phyloP scores from a whole-genome alignment of 73 alveolate species.

The Paramecium biaurelia region DNA sequence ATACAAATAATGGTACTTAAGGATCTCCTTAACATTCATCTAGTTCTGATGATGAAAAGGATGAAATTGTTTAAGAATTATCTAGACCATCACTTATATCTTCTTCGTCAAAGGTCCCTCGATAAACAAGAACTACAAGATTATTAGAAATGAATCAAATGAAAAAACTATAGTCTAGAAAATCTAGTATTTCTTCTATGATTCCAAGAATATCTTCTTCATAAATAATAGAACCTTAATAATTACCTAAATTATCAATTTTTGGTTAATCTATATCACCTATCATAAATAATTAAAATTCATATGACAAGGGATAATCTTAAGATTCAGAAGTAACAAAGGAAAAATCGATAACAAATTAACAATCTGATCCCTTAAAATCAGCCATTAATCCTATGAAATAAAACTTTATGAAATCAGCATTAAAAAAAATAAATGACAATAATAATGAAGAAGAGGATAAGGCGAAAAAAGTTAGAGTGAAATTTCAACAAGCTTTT shows the following conservation, averaged over 20 bases:
- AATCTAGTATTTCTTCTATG: neutral
- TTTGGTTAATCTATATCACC: neutral
- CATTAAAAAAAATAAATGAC: neutral
- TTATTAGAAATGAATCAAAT: neutral
- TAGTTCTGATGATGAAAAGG: neutral
- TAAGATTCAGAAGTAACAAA: neutral
- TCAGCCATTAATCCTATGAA: neutral
- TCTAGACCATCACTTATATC: neutral
- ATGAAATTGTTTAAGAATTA: neutral
- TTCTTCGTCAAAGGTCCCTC: neutral
- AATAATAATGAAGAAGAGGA: neutral
- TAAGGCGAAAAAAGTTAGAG: neutral
- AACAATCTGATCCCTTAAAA: neutral
- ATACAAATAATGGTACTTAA: neutral
- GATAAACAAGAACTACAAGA: slow-evolving; percentile 13
- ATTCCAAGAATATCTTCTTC: neutral
- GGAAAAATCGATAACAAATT: neutral
- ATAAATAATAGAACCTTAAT: neutral
- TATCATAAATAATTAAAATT: neutral
- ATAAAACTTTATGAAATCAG: slow-evolving; percentile 16
- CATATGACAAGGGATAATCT: neutral
- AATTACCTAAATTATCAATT: neutral
- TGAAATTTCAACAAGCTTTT: neutral
- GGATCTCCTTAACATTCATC: slow-evolving; percentile 8
- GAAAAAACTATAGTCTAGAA: neutral